Evolutionary conservation across 2,329 filamentous ascomycete genomes (phyloP).

Genomic region (Xylariaceae sp.): DNA sequence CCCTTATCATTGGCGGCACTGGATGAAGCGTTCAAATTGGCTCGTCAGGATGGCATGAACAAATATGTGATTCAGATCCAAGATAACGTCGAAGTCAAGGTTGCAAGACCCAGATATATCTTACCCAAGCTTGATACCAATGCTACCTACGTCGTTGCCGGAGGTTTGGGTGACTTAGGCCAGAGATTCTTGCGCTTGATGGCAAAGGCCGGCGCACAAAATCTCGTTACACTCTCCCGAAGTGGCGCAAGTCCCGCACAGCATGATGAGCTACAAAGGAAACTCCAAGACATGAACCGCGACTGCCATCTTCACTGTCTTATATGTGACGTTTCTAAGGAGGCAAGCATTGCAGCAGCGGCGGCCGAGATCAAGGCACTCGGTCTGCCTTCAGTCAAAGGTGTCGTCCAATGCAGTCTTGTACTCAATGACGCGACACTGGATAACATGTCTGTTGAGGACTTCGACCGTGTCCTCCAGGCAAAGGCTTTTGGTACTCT

Average conservation of each 20-base stretch:
- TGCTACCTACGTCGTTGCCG: constrained; percentile 3
- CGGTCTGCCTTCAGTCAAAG: background rate
- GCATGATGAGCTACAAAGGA: background rate
- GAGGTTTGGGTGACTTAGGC: constrained; percentile 3
- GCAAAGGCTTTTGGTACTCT: background rate
- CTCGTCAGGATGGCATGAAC: no score
- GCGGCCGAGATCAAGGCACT: background rate
- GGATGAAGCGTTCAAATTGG: no score
- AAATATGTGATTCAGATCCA: constrained; percentile 6
- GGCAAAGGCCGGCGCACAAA: background rate
- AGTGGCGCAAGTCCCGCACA: no score
- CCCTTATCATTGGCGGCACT: no score
- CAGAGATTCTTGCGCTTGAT: background rate
- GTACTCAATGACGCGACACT: background rate
- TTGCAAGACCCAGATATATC: background rate
- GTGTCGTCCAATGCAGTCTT: background rate
- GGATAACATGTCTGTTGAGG: background rate
- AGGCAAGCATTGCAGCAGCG: background rate
- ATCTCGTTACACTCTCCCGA: background rate
- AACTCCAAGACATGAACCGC: background rate
- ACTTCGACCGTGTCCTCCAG: background rate
- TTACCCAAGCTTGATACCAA: background rate
- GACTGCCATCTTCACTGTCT: background rate
- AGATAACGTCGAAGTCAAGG: constrained; percentile 9
- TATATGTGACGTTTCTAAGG: background rate